Base-by-base conservation (phyloP, 2,329 filamentous ascomycete genomes). In the Fusarium phyllophilum region DNA sequence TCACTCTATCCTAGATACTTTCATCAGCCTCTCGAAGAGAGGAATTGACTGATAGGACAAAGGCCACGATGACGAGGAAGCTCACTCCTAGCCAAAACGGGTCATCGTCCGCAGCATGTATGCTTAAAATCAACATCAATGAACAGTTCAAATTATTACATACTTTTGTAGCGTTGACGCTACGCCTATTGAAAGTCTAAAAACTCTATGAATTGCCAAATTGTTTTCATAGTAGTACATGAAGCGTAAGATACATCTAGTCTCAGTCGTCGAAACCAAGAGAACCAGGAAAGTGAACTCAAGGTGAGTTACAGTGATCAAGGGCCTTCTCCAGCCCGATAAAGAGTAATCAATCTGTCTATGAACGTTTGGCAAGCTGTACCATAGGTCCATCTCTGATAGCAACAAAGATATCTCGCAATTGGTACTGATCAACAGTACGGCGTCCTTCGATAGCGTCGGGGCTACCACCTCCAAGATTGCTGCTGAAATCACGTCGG, bases 361-460 rank as follows among this genome's bases (percentile, higher is more conserved):
- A 22, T 15, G 39, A 31, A 52, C 59, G 39, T 38, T 51, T 52
- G 34, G 64, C 45, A n/a, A 74, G 56, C 26, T 65, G 71, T 24
- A 74, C 60, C 52, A 74, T 56, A 11, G 71, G 72, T 2, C 70
- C 72, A 24, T 75, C 58, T 20, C 71, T 67, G 11, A 59, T 57
- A 3, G 55, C 49, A 11, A 75, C 60, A 41, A 74, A 75, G 17
- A 74, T 56, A 24, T 75, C 72, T 9, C 54, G 34, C 22, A 75
- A 20, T 31, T 75, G 72, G 33, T 66, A 75, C 39, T 75, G 68
- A 29, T 75, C 61, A 26, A 61, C 54, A n/a, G 18, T 34, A 24
- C 51, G 71, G 20, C 72, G 57, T 12, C 72, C 72, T 26, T 70
- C 57, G 17, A 60, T 42, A 4, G 36, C 59, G 14, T 66, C 49